Evolutionary conservation across 2,329 filamentous ascomycete genomes (phyloP).

Genomic region (Fusarium avenaceum): DNA sequence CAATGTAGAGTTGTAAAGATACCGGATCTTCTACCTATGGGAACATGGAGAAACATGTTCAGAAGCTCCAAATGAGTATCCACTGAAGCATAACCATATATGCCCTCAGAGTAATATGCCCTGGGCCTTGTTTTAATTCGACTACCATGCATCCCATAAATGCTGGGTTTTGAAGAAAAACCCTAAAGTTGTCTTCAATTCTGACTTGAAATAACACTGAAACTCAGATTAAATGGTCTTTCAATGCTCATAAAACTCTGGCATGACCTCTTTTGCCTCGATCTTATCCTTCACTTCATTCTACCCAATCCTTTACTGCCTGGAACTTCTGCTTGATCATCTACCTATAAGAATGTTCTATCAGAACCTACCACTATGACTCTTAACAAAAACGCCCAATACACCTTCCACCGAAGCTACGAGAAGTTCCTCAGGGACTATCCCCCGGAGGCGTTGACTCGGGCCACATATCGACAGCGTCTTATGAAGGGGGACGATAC

Average conservation of each 20-base stretch:
- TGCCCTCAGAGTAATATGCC: no score
- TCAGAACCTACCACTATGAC: not conserved
- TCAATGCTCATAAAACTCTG: not conserved
- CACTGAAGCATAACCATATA: no score
- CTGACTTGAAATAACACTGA: not conserved
- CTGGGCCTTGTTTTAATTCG: no score
- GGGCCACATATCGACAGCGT: not conserved
- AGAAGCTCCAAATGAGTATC: not conserved
- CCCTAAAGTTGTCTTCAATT: not conserved
- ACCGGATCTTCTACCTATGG: no score
- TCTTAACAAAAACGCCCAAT: not conserved
- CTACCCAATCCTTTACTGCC: not conserved
- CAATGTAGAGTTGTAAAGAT: no score
- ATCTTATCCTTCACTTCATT: not conserved
- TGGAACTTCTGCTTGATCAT: not conserved
- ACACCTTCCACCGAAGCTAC: not conserved
- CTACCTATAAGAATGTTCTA: not conserved
- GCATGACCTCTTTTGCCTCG: not conserved
- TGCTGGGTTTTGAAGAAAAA: not conserved
- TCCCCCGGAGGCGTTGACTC: not conserved
- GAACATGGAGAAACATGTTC: no score
- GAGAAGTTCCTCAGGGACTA: not conserved
- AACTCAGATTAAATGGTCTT: not conserved
- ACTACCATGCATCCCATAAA: not conserved
- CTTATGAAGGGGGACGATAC: not conserved